Conservation (phyloP, 176 grass and related monocot genomes). For the Eleusine coracana region DNA sequence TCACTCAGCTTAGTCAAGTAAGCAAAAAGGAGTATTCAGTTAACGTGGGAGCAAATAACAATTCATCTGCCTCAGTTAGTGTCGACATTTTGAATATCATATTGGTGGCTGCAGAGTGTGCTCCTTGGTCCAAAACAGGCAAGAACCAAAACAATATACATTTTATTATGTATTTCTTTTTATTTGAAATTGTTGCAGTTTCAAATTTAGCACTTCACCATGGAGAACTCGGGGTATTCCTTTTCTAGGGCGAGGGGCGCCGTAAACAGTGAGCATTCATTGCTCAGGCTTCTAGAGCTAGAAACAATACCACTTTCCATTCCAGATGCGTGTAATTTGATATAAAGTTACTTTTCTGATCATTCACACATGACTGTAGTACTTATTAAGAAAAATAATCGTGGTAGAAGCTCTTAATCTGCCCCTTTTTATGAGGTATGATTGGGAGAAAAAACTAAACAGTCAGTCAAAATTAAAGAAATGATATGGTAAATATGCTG, state of each 20-base stretch:
- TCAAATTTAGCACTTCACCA: neutral
- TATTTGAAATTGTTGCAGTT: slow-evolving; percentile 12
- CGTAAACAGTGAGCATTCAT: neutral
- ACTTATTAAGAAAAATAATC: neutral
- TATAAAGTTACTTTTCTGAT: neutral
- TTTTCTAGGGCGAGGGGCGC: neutral
- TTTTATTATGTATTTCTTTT: neutral
- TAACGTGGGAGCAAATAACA: slow-evolving; percentile 50
- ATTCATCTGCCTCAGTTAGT: slow-evolving; percentile 45
- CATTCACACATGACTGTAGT: neutral
- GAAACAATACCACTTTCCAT: neutral
- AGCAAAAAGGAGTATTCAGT: slow-evolving; percentile 34
- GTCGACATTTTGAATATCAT: slow-evolving; percentile 81
- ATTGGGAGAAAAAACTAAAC: neutral
- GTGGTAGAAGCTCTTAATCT: neutral
- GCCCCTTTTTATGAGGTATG: neutral
- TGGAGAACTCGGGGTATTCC: neutral
- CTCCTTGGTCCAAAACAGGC: slow-evolving; percentile 99
- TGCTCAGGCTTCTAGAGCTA: neutral
- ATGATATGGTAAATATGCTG: neutral
- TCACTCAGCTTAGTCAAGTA: slow-evolving; percentile 32
- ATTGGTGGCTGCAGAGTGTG: slow-evolving; percentile 83
- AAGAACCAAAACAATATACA: slow-evolving; percentile 36
- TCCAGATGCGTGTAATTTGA: neutral
- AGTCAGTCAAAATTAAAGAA: neutral